Evolutionary conservation across 1,284 basidiomycete genomes (phyloP).

Genomic region (Fomitopsis palustris): DNA sequence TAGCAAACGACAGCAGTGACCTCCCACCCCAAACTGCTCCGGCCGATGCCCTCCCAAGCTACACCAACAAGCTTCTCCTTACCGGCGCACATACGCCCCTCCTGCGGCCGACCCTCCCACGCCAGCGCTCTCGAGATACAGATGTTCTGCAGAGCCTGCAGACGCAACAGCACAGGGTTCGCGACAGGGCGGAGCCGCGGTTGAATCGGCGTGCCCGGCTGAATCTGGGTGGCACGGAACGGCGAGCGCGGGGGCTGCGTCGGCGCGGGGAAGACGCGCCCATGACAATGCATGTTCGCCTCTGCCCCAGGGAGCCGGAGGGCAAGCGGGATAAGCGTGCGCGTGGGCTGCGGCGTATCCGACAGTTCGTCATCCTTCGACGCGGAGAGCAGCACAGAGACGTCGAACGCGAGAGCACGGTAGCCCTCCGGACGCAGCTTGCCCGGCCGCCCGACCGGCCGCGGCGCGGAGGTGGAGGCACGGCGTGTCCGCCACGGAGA

Average conservation of each 20-base stretch:
- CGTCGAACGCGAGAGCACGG: constrained; percentile 38
- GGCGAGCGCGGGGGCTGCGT: constrained; percentile 27
- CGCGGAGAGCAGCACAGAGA: constrained; percentile 29
- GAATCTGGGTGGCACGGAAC: constrained; percentile 18
- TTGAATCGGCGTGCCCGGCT: constrained; percentile 10
- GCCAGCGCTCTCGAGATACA: constrained; percentile 36
- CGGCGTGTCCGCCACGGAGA: constrained; percentile 15
- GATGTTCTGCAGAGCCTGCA: constrained; percentile 55
- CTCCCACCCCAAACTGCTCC: constrained; percentile 44
- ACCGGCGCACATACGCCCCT: constrained; percentile 46
- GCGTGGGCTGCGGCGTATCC: constrained; percentile 10
- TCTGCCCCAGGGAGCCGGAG: constrained; percentile 4
- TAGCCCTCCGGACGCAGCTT: constrained; percentile 39
- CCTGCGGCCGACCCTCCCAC: constrained; percentile 44
- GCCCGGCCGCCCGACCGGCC: constrained; percentile 4
- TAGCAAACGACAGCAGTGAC: constrained; percentile 13
- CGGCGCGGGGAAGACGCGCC: constrained; percentile 24
- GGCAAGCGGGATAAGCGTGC: constrained; percentile 20
- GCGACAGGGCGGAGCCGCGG: constrained; percentile 46
- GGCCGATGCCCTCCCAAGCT: constrained; percentile 55
- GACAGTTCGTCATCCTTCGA: constrained; percentile 5
- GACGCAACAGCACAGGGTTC: constrained; percentile 54
- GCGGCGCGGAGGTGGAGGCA: constrained; percentile 6
- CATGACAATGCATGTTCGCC: constrained; percentile 8
- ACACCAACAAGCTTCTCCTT: constrained; percentile 53